Percentiles rank a stretch among this genome's conserved stretches.
These are phyloP conservation scores for Trichosporon ovoides DNA, from an alignment of 1,284 basidiomycete species.

Conservation along the genomic window DNA sequence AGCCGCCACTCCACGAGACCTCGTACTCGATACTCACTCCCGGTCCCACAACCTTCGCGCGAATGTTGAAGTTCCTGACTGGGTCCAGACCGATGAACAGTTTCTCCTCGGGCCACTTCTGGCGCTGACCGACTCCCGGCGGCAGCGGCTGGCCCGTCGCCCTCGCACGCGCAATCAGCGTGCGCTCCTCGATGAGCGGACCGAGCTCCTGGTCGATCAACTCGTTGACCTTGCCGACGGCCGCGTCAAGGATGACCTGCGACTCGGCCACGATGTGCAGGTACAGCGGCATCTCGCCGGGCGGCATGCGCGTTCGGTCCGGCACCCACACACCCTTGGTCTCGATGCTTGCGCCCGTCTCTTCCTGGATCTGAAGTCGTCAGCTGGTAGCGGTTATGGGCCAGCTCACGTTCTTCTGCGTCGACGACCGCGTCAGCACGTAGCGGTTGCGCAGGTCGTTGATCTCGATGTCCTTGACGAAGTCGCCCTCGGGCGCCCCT, in stretches of 20 bases:
- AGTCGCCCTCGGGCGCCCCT: conserved; percentile 68
- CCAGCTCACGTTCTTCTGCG: conserved; percentile 73
- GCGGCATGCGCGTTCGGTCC: conserved; percentile 78
- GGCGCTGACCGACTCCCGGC: conserved; percentile 45
- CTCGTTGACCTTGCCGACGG: conserved; percentile 77
- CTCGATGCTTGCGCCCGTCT: conserved; percentile 81
- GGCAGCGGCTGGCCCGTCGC: conserved; percentile 39
- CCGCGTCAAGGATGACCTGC: conserved; percentile 71
- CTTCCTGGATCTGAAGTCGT: conserved; percentile 65
- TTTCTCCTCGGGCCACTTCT: conserved; percentile 96
- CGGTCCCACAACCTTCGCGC: conserved; percentile 95
- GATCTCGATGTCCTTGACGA: conserved; percentile 89
- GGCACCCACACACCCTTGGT: conserved; percentile 95
- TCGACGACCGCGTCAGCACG: conserved; percentile 86
- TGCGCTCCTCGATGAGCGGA: conserved; percentile 79
- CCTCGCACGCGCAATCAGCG: conserved; percentile 46
- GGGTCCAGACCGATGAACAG: conserved; percentile 79
- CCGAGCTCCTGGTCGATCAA: conserved; percentile 79
- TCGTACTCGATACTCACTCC: conserved; percentile 55
- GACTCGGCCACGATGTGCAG: conserved; percentile 84
- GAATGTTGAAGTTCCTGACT: conserved; percentile 92
- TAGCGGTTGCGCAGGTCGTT: conserved; percentile 92
- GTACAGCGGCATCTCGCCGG: conserved; percentile 88
- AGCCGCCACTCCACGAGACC: not conserved
- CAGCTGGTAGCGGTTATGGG: not conserved